Evolutionary conservation across 495 filamentous ascomycete genomes (phyloP), one percentile per base, ranked within the genome.

Genomic region (Poronia punctata): DNA sequence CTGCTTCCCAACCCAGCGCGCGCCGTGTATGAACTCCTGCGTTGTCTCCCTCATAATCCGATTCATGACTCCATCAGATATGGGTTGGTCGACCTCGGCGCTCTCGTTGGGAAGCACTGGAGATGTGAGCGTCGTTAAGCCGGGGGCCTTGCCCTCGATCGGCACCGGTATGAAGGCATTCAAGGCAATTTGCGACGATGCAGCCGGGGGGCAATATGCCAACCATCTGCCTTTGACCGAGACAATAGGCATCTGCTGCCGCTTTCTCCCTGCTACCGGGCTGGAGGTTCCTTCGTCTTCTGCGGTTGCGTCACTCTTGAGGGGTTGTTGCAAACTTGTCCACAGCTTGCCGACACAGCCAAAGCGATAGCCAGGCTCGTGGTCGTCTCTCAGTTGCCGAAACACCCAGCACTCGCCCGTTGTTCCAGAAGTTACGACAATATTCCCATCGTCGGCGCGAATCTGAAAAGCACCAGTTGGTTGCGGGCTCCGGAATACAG

Each of bases 321-420:
- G 58, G 5, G 54, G 41, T 19, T 75, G 68, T 52, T 88, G 83
- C 15, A 90, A 68, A 15, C 75, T 78, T 1, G 88, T 94, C 88
- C 88, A 95, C 5, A 86, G 66, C 59, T 95, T 95, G 5, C 82
- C 88, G 23, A 88, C 62, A 52, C 75, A 81, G 36, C 62, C 52
- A 60, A 89, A 92, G 20, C 59, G 46, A n/a, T 58, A 40, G 5
- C 56, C 40, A 5, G 50, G 40, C 10, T 67, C 62, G 50, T 54
- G 49, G 20, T 50, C 44, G 20, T 40, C 28, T 19, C 48, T 46
- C 1, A 46, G 41, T 47, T 74, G 66, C 16, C 64, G 65, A 41
- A 84, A 95, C 7, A 93, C 70, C 70, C 81, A 93, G 6, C 88
- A 80, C 59, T 95, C 88, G 7, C 88, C 88, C 35, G 85, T 94